Conservation (phyloP, 1,284 basidiomycete species). For the Porodaedalea pini region DNA sequence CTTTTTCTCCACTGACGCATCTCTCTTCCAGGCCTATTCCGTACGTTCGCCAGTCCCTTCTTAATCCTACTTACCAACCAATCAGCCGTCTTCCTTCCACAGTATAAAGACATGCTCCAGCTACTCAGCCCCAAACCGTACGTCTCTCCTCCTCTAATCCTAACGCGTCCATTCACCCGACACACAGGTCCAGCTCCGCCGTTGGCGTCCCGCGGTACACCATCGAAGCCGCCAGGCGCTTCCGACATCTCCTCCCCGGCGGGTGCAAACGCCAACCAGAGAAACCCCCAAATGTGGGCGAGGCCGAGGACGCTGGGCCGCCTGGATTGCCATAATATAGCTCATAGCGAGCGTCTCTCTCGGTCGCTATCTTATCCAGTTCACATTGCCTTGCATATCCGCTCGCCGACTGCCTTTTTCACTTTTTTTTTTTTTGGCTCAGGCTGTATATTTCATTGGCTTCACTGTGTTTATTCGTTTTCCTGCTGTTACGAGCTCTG, state of each 20-base stretch:
- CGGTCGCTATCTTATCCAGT: too few species aligned
- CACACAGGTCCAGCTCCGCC: constrained; percentile 9
- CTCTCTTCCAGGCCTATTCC: constrained; percentile 19
- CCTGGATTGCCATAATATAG: too few species aligned
- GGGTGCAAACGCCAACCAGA: constrained; percentile 14
- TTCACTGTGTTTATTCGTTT: too few species aligned
- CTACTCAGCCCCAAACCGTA: constrained; percentile 24
- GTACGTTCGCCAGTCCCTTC: not conserved
- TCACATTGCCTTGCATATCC: too few species aligned
- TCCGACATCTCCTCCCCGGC: constrained; percentile 14
- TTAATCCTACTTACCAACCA: not conserved
- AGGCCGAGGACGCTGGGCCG: too few species aligned
- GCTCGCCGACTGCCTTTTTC: too few species aligned
- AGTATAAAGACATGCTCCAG: constrained; percentile 25
- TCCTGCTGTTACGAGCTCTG: not conserved
- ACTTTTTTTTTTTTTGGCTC: too few species aligned
- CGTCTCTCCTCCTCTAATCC: not conserved
- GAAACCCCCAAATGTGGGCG: too few species aligned
- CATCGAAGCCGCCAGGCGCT: constrained; percentile 7
- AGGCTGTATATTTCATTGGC: too few species aligned
- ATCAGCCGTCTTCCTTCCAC: not conserved
- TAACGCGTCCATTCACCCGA: not conserved
- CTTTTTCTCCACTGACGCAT: constrained; percentile 22
- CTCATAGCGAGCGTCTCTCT: too few species aligned
- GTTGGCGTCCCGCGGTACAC: constrained; percentile 15